These are phyloP conservation scores for Aspergillus novoparasiticus DNA, from an alignment of 2,329 filamentous ascomycete genomes.

Conservation along the genomic window DNA sequence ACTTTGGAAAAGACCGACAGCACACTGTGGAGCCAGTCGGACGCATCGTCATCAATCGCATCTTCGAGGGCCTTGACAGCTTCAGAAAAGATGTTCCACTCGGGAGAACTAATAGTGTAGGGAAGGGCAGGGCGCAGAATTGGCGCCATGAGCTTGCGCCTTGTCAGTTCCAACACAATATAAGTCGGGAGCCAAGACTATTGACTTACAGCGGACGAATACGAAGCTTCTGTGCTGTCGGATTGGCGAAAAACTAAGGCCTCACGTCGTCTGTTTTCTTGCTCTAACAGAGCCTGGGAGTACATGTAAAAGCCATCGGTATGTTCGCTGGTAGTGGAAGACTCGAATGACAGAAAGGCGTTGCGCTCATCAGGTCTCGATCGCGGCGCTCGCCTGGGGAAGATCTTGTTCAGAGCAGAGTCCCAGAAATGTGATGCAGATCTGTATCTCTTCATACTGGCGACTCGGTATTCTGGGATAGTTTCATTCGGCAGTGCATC, in stretches of 20 bases:
- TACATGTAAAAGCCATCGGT: slow-evolving; percentile 28
- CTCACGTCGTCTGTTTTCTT: slow-evolving; percentile 10
- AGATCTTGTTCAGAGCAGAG: slow-evolving; percentile 18
- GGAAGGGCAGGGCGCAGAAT: slow-evolving; percentile 25
- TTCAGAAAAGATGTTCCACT: slow-evolving; percentile 29
- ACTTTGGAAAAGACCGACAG: slow-evolving; percentile 35
- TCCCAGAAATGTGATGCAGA: slow-evolving; percentile 23
- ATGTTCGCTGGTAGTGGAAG: slow-evolving; percentile 17
- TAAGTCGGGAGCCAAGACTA: no score
- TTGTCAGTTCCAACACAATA: neutral
- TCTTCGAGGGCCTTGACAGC: slow-evolving; percentile 20
- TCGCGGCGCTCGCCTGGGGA: slow-evolving; percentile 16
- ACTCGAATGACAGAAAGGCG: slow-evolving; percentile 3
- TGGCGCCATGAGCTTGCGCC: slow-evolving; percentile 19
- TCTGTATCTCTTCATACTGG: slow-evolving; percentile 13
- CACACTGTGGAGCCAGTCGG: slow-evolving; percentile 30
- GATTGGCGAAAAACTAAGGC: slow-evolving; percentile 13
- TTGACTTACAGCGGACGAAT: slow-evolving; percentile 24
- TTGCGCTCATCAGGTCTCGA: slow-evolving; percentile 4
- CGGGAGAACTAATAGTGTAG: slow-evolving; percentile 34
- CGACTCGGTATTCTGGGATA: neutral
- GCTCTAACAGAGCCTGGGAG: slow-evolving; percentile 21
- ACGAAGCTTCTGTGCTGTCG: slow-evolving; percentile 22
- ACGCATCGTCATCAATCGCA: slow-evolving; percentile 18
- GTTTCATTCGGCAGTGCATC: neutral